Percentiles rank a stretch among this genome's conserved stretches.
These are phyloP conservation scores for Corchorus capsularis DNA, from an alignment of 345 rosid species.

Conservation along the genomic window DNA sequence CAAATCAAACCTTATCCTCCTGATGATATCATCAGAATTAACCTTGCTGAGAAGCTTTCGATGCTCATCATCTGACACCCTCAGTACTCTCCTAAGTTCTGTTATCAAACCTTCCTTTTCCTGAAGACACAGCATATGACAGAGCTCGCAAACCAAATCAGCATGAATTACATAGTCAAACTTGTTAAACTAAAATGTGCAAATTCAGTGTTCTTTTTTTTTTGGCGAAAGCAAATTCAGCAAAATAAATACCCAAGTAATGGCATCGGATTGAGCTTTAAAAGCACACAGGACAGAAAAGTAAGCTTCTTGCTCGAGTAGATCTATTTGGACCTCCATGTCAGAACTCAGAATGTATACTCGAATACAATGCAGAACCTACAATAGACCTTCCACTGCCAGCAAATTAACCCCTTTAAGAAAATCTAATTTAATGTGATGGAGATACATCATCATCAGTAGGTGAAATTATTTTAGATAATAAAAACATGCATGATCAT, in stretches of 20 bases:
- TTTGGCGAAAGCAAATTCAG: not conserved
- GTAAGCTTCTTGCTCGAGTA: slow-evolving; percentile 96
- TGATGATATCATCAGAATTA: slow-evolving; percentile 81
- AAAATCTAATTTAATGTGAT: slow-evolving; percentile 38
- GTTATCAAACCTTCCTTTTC: slow-evolving; percentile 95
- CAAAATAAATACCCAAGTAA: slow-evolving; percentile 76
- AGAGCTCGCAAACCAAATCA: slow-evolving; percentile 6
- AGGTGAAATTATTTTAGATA: slow-evolving; percentile 33
- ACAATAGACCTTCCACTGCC: slow-evolving; percentile 44
- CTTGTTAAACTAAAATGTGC: not conserved
- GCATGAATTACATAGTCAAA: not conserved
- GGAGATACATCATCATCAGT: slow-evolving; percentile 54
- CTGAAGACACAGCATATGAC: slow-evolving; percentile 36
- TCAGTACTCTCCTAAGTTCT: slow-evolving; percentile 88
- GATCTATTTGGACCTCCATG: slow-evolving; percentile 92
- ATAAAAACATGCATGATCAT: slow-evolving; percentile 1
- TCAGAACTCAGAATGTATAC: slow-evolving; percentile 40
- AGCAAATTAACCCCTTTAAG: slow-evolving; percentile 31
- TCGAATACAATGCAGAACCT: slow-evolving; percentile 37
- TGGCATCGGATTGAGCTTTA: slow-evolving; percentile 98
- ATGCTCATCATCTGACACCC: slow-evolving; percentile 97
- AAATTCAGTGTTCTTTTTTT: not conserved
- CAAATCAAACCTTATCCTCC: slow-evolving; percentile 72
- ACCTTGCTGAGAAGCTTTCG: slow-evolving; percentile 83
- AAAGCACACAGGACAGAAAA: slow-evolving; percentile 90